Evolutionary conservation across 306 rosid genomes (phyloP).

Genomic region (Comarum palustre): DNA sequence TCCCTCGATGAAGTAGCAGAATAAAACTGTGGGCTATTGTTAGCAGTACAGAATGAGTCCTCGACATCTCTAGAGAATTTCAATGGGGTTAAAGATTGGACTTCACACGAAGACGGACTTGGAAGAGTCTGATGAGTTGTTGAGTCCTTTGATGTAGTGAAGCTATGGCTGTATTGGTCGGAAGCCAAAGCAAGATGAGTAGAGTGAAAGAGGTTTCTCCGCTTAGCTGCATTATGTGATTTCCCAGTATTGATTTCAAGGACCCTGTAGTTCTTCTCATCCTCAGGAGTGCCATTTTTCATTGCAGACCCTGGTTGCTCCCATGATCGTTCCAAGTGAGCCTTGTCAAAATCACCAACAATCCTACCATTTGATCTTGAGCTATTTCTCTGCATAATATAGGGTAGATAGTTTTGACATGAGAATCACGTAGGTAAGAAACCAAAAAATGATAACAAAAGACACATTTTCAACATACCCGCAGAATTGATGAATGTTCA

Average conservation of each 20-base stretch:
- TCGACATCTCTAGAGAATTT: slow-evolving; percentile 42
- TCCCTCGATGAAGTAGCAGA: slow-evolving; percentile 59
- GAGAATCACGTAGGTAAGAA: neutral
- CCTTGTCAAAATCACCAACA: slow-evolving; percentile 27
- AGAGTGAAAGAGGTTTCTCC: slow-evolving; percentile 48
- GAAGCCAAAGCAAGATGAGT: slow-evolving; percentile 27
- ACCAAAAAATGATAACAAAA: slow-evolving; percentile 4
- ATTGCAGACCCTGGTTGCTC: slow-evolving; percentile 36
- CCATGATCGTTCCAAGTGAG: slow-evolving; percentile 31
- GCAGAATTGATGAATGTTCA: slow-evolving; percentile 44
- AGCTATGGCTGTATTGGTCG: slow-evolving; percentile 48
- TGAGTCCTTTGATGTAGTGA: slow-evolving; percentile 53
- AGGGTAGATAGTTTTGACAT: neutral
- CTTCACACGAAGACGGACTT: slow-evolving; percentile 43
- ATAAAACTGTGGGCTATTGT: slow-evolving; percentile 50
- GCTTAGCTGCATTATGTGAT: slow-evolving; percentile 32
- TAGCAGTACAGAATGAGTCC: slow-evolving; percentile 58
- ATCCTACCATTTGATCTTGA: slow-evolving; percentile 43
- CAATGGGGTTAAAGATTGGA: slow-evolving; percentile 44
- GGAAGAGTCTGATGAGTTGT: slow-evolving; percentile 48
- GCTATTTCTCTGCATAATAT: slow-evolving; percentile 52
- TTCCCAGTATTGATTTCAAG: slow-evolving; percentile 55
- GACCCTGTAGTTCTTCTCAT: slow-evolving; percentile 42
- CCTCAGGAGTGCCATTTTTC: slow-evolving; percentile 31
- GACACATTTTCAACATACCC: slow-evolving; percentile 34